Conservation (phyloP, 257 asterid species). For the Ilex asprella region DNA sequence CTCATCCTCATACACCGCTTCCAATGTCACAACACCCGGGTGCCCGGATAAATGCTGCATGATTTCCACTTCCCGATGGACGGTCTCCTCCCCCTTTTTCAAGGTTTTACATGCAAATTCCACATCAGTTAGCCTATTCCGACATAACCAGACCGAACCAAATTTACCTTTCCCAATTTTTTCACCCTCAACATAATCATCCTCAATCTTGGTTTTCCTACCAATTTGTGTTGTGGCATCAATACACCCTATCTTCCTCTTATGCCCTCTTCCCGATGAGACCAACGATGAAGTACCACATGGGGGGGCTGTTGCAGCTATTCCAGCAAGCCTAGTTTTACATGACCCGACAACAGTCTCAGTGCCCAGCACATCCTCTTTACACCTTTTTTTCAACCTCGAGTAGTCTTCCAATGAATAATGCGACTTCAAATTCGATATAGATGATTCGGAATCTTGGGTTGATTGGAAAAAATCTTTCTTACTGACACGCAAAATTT, state of each 20-base stretch:
- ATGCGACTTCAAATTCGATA: constrained; percentile 32
- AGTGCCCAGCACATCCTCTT: constrained; percentile 25
- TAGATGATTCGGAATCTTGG: constrained; percentile 22
- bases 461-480: constrained; percentile 16
- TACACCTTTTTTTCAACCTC: constrained; percentile 40
- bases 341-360: constrained; percentile 30
- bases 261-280: constrained; percentile 32
- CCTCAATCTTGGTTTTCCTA: constrained; percentile 36
- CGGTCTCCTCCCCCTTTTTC: constrained; percentile 44
- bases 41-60: constrained; percentile 49
- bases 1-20: constrained; percentile 36
- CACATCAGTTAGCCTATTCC: constrained; percentile 29
- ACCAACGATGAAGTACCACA: constrained; percentile 27
- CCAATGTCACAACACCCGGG: constrained; percentile 37
- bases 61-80: constrained; percentile 43
- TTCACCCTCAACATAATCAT: constrained; percentile 31
- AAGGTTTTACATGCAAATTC: constrained; percentile 39
- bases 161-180: constrained; percentile 40
- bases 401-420: constrained; percentile 36
- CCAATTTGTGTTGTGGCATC: constrained; percentile 39
- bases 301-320: constrained; percentile 39
- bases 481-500: constrained; percentile 20
- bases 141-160: constrained; percentile 37
- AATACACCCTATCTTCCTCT: constrained; percentile 42
- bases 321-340: constrained; percentile 31